A percentile compares a stretch with the other conserved stretches of the same genome.
These are phyloP conservation scores for Daldinia concentrica DNA, from an alignment of 495 filamentous ascomycete genomes.

Conservation along the genomic window DNA sequence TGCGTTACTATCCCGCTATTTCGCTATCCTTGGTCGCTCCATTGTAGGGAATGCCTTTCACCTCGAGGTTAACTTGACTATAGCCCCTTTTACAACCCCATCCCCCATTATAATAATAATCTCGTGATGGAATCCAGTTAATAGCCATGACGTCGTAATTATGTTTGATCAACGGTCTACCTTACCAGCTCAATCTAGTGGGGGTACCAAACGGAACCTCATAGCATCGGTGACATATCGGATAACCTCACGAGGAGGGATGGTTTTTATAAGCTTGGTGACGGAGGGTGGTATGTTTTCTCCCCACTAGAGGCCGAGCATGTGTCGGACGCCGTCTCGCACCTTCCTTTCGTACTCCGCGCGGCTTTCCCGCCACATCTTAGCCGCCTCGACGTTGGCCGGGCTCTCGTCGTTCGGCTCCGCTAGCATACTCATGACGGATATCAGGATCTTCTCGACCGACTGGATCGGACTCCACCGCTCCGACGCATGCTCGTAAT, in stretches of 20 bases:
- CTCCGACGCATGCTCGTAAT: constrained; percentile 97
- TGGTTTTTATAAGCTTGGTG: not conserved
- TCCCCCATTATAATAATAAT: not conserved
- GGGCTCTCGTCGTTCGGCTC: constrained; percentile 99
- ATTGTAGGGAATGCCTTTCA: no score
- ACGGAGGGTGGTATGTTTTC: not conserved
- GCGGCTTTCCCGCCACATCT: constrained; percentile 95
- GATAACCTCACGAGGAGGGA: not conserved
- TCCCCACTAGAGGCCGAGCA: constrained; percentile 60
- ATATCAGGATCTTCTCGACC: constrained; percentile 97
- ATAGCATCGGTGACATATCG: not conserved
- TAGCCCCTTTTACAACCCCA: not conserved
- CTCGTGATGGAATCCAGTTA: not conserved
- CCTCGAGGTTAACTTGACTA: not conserved
- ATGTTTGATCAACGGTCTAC: no score
- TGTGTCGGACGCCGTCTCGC: constrained; percentile 71
- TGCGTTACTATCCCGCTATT: not conserved
- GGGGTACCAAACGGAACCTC: not conserved
- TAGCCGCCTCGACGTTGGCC: constrained; percentile 96
- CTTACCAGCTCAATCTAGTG: not conserved
- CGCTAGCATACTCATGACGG: constrained; percentile 98
- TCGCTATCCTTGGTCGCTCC: not conserved
- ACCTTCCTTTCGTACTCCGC: constrained; percentile 87
- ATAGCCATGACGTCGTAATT: not conserved
- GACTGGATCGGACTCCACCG: constrained; percentile 96